Base-by-base conservation (phyloP, 768 basidiomycete genomes). In the Myochromella boudieri region DNA sequence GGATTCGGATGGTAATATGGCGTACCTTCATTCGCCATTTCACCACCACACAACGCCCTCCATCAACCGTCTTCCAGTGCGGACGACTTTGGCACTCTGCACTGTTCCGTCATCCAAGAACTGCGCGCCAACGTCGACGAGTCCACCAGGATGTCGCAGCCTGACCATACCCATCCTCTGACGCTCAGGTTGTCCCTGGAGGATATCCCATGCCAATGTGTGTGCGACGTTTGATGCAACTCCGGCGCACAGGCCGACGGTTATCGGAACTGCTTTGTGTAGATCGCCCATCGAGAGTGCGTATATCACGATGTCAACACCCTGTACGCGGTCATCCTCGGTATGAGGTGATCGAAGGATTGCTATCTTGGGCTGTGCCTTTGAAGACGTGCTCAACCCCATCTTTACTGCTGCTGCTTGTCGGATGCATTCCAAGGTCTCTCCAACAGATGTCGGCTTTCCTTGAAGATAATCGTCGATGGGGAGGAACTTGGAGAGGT, bases 31-130 rank as follows among this genome's bases (percentile, higher is more conserved):
- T 18, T 33, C 37, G 6, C 15, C 34, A 25, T 27, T 27, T 69
- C 56, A 85, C 78, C 83, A 84, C 74, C 77, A 87, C 1, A 84
- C 85, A 0, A 62, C 68, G 0, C 87, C 87, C 49, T 74, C 77
- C 86, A 90, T 90, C 50, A 89, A 61, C 54, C 82, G 68, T 48
- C 84, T 72, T 1, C 86, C 87, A 2, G 85, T 90, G 45, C 85
- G 64, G 18, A 85, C 72, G 15, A 86, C 85, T 54, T 77, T 80
- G 1, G 81, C 85, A 52, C 76, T 80, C 43, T 63, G 67, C 15
- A 82, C 78, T 11, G 60, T 59, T 9, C 82, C 81, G 52, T 71
- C 61, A 14, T 41, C 48, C 3, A 55, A 63, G 52, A 84, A 71
- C 42, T 75, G 69, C 1, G 85, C 81, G 6, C 82, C 82, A 2